phyloP scores from a whole-genome alignment of 2,329 filamentous ascomycete genomes.

The Acephala macrosclerotiorum region DNA sequence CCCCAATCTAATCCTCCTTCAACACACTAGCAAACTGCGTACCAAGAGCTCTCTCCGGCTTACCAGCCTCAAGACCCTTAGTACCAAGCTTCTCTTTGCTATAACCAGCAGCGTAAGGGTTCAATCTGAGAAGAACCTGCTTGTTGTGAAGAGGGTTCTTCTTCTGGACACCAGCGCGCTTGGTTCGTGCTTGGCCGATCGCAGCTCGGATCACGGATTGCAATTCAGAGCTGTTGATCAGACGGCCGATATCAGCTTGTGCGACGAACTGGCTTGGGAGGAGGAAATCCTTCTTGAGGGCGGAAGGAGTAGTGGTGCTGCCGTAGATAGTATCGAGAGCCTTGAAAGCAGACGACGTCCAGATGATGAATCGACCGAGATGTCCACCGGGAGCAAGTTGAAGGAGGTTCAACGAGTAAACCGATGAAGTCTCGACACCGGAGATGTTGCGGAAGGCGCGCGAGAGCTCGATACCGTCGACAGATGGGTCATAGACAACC shows the following conservation, averaged over 20 bases:
- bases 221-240: slow-evolving; percentile 99
- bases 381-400: slow-evolving; percentile 99
- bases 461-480: slow-evolving; percentile 93
- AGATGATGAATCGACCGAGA: slow-evolving; percentile 98
- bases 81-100: slow-evolving; percentile 84
- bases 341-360: slow-evolving; percentile 96
- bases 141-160: slow-evolving; percentile 99
- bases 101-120: slow-evolving; percentile 95
- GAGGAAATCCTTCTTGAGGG: slow-evolving; percentile 99
- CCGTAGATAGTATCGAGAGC: slow-evolving; percentile 98
- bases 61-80: slow-evolving; percentile 67
- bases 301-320: slow-evolving; percentile 85
- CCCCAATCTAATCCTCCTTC: slow-evolving; percentile 55
- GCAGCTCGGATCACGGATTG: slow-evolving; percentile 93
- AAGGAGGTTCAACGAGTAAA: slow-evolving; percentile 96
- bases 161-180: slow-evolving; percentile 94
- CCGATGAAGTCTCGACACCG: slow-evolving; percentile 95
- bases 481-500: slow-evolving; percentile 95
- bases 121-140: slow-evolving; percentile 97
- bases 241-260: slow-evolving; percentile 93
- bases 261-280: slow-evolving; percentile 91
- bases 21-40: slow-evolving; percentile 51
- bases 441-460: slow-evolving; percentile 98
- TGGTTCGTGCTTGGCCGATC: slow-evolving; percentile 88
- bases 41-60: slow-evolving; percentile 56